phyloP scores from a whole-genome alignment of 139 green algal genomes.

The Axilococcus clingmanii region DNA sequence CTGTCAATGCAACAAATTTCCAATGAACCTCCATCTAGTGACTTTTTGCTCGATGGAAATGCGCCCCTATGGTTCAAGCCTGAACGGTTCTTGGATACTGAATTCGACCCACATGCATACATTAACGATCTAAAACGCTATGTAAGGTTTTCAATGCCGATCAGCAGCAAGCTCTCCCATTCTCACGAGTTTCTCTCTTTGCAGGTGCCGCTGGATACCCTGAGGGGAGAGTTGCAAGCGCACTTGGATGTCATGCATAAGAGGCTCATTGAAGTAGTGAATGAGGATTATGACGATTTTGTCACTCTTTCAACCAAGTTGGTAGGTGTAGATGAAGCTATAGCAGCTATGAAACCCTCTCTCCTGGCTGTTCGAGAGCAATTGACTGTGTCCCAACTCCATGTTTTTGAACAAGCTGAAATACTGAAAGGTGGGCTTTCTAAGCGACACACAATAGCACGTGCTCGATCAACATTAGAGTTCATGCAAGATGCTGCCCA shows the following conservation, averaged over 20 bases:
- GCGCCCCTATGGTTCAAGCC: conserved; percentile 70
- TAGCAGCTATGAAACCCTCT: conserved; percentile 72
- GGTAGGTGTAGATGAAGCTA: conserved; percentile 70
- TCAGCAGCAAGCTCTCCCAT: not conserved
- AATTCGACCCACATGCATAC: conserved; percentile 64
- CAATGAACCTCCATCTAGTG: no score
- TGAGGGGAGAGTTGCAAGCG: conserved; percentile 61
- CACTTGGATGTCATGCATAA: conserved; percentile 48
- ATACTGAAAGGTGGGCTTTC: conserved; percentile 57
- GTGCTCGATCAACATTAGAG: conserved; percentile 61
- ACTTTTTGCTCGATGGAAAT: no score
- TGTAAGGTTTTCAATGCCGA: conserved; percentile 31
- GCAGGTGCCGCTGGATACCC: conserved; percentile 77
- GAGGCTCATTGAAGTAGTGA: conserved; percentile 86
- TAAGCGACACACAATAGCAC: conserved; percentile 56
- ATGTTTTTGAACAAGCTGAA: conserved; percentile 38
- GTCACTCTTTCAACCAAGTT: conserved; percentile 77
- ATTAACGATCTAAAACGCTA: conserved; percentile 69
- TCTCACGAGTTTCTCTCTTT: conserved; percentile 1
- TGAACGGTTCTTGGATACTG: conserved; percentile 47
- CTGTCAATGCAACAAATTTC: no score
- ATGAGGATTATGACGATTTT: conserved; percentile 92
- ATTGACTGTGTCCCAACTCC: conserved; percentile 29
- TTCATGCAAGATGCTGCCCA: conserved; percentile 74
- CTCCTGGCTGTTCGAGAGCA: conserved; percentile 59